These are phyloP conservation scores for Fusarium lyarnte DNA, from an alignment of 2,329 filamentous ascomycete species.

Conservation along the genomic window DNA sequence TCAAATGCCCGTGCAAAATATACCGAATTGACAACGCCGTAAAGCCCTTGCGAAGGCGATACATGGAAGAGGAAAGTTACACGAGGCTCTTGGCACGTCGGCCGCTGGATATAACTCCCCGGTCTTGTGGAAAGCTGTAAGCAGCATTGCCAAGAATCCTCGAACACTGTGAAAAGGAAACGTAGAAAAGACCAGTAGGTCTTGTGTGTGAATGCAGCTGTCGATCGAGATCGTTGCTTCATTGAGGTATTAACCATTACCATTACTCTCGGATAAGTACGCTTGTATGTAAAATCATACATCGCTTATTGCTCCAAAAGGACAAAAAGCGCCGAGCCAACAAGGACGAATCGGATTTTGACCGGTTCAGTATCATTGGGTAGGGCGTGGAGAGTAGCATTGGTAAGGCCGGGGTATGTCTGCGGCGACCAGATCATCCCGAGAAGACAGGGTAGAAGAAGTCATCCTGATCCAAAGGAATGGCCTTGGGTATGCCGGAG, in stretches of 20 bases:
- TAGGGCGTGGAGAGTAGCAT: conserved; percentile 9
- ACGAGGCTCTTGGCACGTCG: conserved; percentile 9
- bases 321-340: conserved; percentile 8
- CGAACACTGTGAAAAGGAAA: conserved; percentile 1
- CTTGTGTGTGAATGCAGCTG: conserved; percentile 6
- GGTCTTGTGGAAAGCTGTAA: conserved; percentile 8
- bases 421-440: conserved; percentile 19
- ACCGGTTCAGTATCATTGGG: conserved; percentile 9
- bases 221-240: conserved; percentile 21
- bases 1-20: conserved; percentile 15
- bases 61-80: conserved; percentile 32
- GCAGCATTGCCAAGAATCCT: conserved; percentile 19
- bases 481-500: conserved; percentile 11
- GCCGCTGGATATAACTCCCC: conserved; percentile 18
- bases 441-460: not conserved
- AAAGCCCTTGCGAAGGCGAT: conserved; percentile 9
- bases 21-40: conserved; percentile 26
- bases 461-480: not conserved
- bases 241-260: conserved; percentile 25
- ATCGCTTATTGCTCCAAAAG: conserved; percentile 13
- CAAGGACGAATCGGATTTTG: conserved; percentile 9
- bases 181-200: not conserved
- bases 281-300: conserved; percentile 15
- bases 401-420: conserved; percentile 24
- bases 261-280: conserved; percentile 12